Evolutionary conservation across 768 basidiomycete genomes (phyloP), one percentile per base, ranked within the genome.

Genomic region (Tylopilus rubrobrunneus): DNA sequence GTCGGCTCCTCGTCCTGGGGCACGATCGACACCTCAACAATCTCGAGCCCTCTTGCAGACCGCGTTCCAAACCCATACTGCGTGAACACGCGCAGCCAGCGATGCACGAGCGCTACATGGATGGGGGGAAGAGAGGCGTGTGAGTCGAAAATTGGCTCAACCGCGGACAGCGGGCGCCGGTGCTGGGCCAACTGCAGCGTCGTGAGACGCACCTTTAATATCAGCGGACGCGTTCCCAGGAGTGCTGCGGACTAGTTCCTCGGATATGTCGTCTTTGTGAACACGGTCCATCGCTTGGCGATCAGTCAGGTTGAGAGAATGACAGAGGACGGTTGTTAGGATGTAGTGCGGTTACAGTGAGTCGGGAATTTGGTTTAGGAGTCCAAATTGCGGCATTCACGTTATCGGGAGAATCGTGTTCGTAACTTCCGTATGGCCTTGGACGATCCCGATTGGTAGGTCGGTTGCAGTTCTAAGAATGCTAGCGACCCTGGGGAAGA

Each of bases 1-100:
- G 53, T 7, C 0, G 67, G 65, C 49, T 78, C 75, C n/a, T 75
- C 68, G 4, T 58, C 52, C 33, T 68, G 74, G 14, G 71, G 58
- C 4, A 67, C 47, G 39, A 79, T 58, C 33, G 76, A 76, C 3
- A 79, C 73, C 34, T 80, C 78, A 33, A 56, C 53, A 14, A 72
- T 56, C 8, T 66, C 45, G 46, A 71, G 15, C 1, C 11, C 14
- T 8, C 53, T 51, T 17, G 41, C 37, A 10, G 57, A 52, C 17
- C 54, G 59, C 10, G 7, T 40, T 12, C 61, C 66, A 17, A 68
- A 73, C n/a, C 64, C 62, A 3, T 31, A 2, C 4, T n/a, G 33
- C 27, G 7, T 37, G 56, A 76, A 75, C 6, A 71, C 42, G 31
- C 66, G 39, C 14, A 80, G 61, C 76, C 71, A 76, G 52, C 70